Evolutionary conservation across 257 asterid genomes (phyloP), one percentile per base, ranked within the genome.

Genomic region (Penstemon newberryi): DNA sequence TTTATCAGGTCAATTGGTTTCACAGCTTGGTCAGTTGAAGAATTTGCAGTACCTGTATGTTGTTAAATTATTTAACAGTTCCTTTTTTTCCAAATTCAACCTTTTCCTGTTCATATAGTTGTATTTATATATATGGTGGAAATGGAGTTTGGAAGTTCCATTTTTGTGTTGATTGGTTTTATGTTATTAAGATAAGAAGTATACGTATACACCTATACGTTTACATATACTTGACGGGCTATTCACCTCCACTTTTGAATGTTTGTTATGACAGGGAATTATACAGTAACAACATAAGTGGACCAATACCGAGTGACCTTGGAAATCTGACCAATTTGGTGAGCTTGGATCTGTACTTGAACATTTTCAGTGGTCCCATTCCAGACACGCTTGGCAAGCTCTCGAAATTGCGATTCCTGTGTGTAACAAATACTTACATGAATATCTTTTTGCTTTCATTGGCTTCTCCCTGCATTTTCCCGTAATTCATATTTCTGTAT

Each of bases 341-440:
- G 84, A 92, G 98, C 94, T 79, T 92, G 96, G 98, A 93, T 85
- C 89, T 93, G 78, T 93, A 93, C 88, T 72, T 90, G 87, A 93
- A 93, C 87, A 81, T 79, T 71, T 93, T 93, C 82, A 74, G 46
- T 3, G 98, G 98, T 63, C 95, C 95, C 46, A 90, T 93, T 67
- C 98, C 98, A 18, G 90, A 76, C 73, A 70, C 98, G 13, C 75
- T 93, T 84, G 98, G 98, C 70, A 93, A 78, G 86, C 83, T 93
- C 73, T 85, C 91, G 4, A 93, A 82, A 73, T 62, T 93, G 83
- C 86, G 98, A 50, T 93, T 93, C 85, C 97, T 93, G 98, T 93
- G 67, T 72, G 98, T 88, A 69, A 65, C 50, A 58, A 66, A 66
- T 67, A 61, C 13, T 67, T 50, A 4, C 61, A 45, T 45, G 54